Conservation (phyloP, 768 basidiomycete species). For the Rossbeevera mucosa region DNA sequence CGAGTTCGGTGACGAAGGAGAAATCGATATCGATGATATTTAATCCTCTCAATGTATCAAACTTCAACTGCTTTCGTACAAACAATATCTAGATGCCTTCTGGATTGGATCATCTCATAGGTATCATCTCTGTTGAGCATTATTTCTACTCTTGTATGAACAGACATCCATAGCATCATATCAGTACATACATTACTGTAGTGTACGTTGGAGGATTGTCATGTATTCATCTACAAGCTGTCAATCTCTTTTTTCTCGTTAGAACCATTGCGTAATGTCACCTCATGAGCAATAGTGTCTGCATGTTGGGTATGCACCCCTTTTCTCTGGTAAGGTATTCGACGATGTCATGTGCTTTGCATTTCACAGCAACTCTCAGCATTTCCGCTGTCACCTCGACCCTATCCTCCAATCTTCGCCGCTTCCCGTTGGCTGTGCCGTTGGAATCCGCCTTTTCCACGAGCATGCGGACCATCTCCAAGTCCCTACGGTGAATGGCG, state of each 20-base stretch:
- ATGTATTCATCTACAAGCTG: conserved; percentile 4
- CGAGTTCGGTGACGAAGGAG: conserved; percentile 86
- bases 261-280: conserved; percentile 11
- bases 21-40: conserved; percentile 89
- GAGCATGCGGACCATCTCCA: conserved; percentile 68
- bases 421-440: conserved; percentile 35
- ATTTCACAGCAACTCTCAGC: conserved; percentile 62
- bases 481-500: conserved; percentile 68
- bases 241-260: neutral
- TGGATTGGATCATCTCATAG: conserved; percentile 6
- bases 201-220: conserved; percentile 15
- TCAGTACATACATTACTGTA: conserved; percentile 14
- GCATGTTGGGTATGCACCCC: conserved; percentile 68
- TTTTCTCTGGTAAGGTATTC: conserved; percentile 69
- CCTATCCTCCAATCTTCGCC: conserved; percentile 56
- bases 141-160: conserved; percentile 8
- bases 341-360: conserved; percentile 63
- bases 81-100: neutral
- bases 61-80: conserved; percentile 14
- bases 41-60: conserved; percentile 34
- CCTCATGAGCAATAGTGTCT: conserved; percentile 47
- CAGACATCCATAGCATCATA: conserved; percentile 23
- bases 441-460: conserved; percentile 50
- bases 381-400: conserved; percentile 50
- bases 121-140: conserved; percentile 9